Evolutionary conservation across 2,329 filamentous ascomycete genomes (phyloP).

Genomic region (Ceratocystis harringtonii): DNA sequence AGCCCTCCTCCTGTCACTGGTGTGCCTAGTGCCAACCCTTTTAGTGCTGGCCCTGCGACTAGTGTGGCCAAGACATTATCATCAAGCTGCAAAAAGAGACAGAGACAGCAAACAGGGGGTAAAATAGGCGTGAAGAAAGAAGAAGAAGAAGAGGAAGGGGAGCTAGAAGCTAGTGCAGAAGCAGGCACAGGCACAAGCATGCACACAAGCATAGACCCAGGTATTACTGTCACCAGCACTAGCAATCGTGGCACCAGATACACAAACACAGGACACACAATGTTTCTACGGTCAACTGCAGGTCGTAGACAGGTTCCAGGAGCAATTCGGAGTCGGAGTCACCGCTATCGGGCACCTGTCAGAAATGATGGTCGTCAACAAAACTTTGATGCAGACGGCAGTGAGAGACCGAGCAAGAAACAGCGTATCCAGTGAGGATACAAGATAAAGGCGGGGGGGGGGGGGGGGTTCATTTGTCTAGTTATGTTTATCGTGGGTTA

Average conservation of each 20-base stretch:
- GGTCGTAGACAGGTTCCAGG: background rate
- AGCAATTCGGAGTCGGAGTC: background rate
- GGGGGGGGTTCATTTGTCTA: background rate
- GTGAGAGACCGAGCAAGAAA: background rate
- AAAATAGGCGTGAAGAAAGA: too few relatives aligned
- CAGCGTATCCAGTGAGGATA: background rate
- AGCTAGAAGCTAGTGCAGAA: background rate
- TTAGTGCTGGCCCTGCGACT: too few relatives aligned
- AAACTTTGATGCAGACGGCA: background rate
- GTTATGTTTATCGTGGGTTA: too few relatives aligned
- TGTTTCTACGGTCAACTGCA: background rate
- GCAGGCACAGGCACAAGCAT: background rate
- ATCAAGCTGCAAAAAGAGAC: background rate
- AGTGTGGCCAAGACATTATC: background rate
- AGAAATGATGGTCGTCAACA: background rate
- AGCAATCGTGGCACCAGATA: background rate
- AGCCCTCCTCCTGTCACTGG: too few relatives aligned
- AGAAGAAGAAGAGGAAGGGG: background rate
- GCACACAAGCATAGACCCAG: background rate
- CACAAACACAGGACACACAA: background rate
- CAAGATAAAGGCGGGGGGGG: background rate
- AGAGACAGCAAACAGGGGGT: background rate
- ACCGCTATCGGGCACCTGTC: background rate
- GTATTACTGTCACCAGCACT: background rate
- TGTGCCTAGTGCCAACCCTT: too few relatives aligned